These are phyloP conservation scores for Fonsecaea nubica DNA, from an alignment of 2,329 filamentous ascomycete species.

Conservation along the genomic window DNA sequence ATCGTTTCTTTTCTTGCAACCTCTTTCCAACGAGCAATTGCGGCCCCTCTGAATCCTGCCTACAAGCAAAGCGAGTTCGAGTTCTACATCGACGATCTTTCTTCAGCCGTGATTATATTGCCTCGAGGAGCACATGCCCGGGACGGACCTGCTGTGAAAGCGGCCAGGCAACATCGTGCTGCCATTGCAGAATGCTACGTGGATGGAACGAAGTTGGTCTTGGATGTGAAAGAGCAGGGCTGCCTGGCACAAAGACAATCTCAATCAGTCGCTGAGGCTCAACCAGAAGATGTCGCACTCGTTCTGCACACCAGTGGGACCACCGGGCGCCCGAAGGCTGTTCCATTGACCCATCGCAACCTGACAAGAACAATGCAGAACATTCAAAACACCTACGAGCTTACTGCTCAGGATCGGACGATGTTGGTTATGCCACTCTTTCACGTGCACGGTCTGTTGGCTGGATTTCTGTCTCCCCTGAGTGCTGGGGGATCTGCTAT, in stretches of 20 bases:
- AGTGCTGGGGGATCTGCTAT: constrained; percentile 78
- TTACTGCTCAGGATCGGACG: constrained; percentile 74
- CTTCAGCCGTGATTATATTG: constrained; percentile 77
- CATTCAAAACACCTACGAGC: constrained; percentile 77
- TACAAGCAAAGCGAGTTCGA: constrained; percentile 92
- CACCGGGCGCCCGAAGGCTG: constrained; percentile 83
- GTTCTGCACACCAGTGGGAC: constrained; percentile 86
- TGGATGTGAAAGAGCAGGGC: constrained; percentile 79
- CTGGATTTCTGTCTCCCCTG: constrained; percentile 79
- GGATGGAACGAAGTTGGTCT: constrained; percentile 71
- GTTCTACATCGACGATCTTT: constrained; percentile 88
- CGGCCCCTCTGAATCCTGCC: constrained; percentile 83
- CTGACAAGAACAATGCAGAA: constrained; percentile 83
- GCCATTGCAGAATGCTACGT: constrained; percentile 89
- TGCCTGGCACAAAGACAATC: constrained; percentile 60
- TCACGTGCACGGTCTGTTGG: constrained; percentile 87
- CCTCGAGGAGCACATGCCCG: constrained; percentile 72
- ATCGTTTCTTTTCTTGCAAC: constrained; percentile 85
- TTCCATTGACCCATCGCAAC: constrained; percentile 74
- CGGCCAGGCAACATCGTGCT: constrained; percentile 77
- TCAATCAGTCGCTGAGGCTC: constrained; percentile 60
- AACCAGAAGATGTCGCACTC: constrained; percentile 79
- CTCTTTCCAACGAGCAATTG: constrained; percentile 82
- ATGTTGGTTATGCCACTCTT: constrained; percentile 91
- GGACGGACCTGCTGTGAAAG: constrained; percentile 74